Evolutionary conservation across 345 rosid species (phyloP).

Genomic region (Dipteronia dyeriana): DNA sequence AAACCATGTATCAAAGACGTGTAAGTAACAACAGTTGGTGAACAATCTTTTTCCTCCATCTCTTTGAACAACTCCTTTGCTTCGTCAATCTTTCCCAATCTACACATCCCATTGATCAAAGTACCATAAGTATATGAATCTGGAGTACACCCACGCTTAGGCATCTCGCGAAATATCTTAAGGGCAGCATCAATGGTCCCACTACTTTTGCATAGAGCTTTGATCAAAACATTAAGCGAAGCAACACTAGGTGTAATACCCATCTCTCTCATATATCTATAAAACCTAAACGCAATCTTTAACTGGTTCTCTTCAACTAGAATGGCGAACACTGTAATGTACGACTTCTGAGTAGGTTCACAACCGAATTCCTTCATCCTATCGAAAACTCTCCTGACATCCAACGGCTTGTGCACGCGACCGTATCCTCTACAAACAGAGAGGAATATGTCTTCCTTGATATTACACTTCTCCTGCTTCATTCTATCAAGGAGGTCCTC

Average conservation of each 20-base stretch:
- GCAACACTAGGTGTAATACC: slow-evolving; percentile 61
- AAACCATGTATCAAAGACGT: slow-evolving; percentile 72
- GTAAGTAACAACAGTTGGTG: slow-evolving; percentile 83
- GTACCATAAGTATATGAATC: slow-evolving; percentile 95
- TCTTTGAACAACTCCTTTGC: slow-evolving; percentile 70
- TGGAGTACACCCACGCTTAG: slow-evolving; percentile 61
- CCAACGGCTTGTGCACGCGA: slow-evolving; percentile 72
- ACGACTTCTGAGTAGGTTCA: slow-evolving; percentile 57
- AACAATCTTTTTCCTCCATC: slow-evolving; percentile 74
- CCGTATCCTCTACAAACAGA: slow-evolving; percentile 77
- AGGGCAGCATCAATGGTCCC: slow-evolving; percentile 69
- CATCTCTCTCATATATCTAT: slow-evolving; percentile 63
- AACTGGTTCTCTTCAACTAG: slow-evolving; percentile 83
- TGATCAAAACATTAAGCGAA: slow-evolving; percentile 83
- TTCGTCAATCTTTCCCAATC: slow-evolving; percentile 60
- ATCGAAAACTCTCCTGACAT: slow-evolving; percentile 65
- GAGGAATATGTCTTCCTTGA: slow-evolving; percentile 62
- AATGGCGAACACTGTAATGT: slow-evolving; percentile 60
- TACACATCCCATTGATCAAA: slow-evolving; percentile 80
- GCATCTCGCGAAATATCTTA: slow-evolving; percentile 80
- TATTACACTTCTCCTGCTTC: slow-evolving; percentile 59
- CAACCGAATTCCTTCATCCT: slow-evolving; percentile 70
- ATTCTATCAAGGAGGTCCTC: slow-evolving; percentile 72
- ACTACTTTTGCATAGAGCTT: slow-evolving; percentile 74
- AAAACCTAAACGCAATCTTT: slow-evolving; percentile 66